Evolutionary conservation across 441 rosid genomes (phyloP).

Genomic region (Mallotus japonicus): DNA sequence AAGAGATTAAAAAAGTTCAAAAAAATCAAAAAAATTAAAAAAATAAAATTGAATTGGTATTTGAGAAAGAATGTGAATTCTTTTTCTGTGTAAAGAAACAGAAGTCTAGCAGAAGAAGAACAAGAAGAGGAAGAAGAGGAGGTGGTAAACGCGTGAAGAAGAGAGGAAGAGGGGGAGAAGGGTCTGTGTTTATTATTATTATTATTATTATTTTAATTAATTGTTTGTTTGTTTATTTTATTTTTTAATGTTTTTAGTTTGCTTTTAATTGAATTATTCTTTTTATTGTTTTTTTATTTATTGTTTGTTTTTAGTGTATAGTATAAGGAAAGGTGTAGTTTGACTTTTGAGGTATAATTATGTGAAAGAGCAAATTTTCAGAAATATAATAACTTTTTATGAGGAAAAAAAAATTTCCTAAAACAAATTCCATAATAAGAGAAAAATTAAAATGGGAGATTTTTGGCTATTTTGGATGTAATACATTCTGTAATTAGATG

Average conservation of each 20-base stretch:
- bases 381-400: not conserved
- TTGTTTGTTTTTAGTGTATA: not conserved
- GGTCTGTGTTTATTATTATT: too few relatives aligned
- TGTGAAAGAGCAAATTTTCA: not conserved
- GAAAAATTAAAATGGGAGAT: too few relatives aligned
- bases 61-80: not conserved
- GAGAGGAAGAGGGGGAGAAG: not conserved
- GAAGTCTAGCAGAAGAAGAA: conserved; percentile 1
- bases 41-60: not conserved
- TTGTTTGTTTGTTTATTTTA: not conserved
- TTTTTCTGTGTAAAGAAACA: not conserved
- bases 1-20: not conserved
- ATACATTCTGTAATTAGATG: too few relatives aligned
- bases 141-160: conserved; percentile 24
- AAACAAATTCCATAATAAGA: too few relatives aligned
- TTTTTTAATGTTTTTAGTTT: not conserved
- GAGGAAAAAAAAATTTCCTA: too few relatives aligned
- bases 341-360: not conserved
- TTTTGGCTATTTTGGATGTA: too few relatives aligned
- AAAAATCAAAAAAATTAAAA: too few relatives aligned
- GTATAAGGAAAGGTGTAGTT: conserved; percentile 10
- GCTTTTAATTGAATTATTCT: not conserved
- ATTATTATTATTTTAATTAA: not conserved
- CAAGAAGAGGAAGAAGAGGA: not conserved
- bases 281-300: not conserved